Base-by-base conservation (phyloP, 1,284 basidiomycete species). In the Trichosporon coremiiforme region DNA sequence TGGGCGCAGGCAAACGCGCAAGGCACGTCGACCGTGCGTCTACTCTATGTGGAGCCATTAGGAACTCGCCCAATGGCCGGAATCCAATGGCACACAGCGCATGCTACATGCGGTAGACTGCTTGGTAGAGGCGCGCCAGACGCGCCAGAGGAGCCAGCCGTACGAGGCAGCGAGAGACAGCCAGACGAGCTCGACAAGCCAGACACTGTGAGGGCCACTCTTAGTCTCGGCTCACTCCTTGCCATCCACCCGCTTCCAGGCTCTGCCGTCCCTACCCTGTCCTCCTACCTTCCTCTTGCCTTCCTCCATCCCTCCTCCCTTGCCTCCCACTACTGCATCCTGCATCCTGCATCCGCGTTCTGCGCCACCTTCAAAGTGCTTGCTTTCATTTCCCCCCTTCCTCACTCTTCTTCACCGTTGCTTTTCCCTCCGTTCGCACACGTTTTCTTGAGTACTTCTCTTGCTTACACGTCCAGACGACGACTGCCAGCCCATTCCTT, bases 401-500 rank as follows among this genome's bases (percentile, higher is more conserved):
- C 8, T 15, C 55, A 6, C 29, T 31, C 25, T 20, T 29, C 29
- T 17, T 38, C 36, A 38, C 55, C 55, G 17, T 13, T 57, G 29
- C 55, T 57, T 8, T 57, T 57, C 29, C 55, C 29, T 17, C 29
- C 7, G 25, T 31, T 38, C 36, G 25, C 55, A 57, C 55, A 57
- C 29, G 12, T 17, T n/a, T 33, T 33, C 57, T 60, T 33, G 29
- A 31, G 29, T 60, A 33, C 31, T 60, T 33, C 20, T 33, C 17
- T 60, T 22, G 57, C 57, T 60, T 31, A 60, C 57, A 60, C 57
- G 29, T n/a, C 31, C 31, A 60, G 57, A 60, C 57, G 57, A 60
- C 57, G 57, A 60, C 57, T 60, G 57, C 57, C 57, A 60, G 57
- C 57, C 57, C 57, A 60, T 60, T 25, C 57, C 57, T 15, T 60